Conservation (phyloP, 2,329 filamentous ascomycete genomes). For the Hypoxylon rubiginosum region DNA sequence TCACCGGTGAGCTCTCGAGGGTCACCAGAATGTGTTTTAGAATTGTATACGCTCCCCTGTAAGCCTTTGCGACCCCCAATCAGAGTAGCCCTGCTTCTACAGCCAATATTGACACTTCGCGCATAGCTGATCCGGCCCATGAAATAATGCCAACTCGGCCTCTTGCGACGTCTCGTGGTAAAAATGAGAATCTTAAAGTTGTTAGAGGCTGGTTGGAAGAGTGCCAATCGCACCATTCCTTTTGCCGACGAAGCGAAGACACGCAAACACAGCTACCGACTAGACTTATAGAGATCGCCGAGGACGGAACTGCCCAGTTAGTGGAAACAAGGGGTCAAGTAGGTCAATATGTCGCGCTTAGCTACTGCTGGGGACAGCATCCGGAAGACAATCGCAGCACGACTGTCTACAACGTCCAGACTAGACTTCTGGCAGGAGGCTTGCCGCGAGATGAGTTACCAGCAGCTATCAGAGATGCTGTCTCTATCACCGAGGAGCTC, state of each 20-base stretch:
- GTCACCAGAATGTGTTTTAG: neutral
- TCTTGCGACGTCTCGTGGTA: neutral
- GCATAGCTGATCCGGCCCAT: neutral
- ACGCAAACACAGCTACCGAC: neutral
- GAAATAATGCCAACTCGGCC: neutral
- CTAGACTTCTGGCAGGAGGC: neutral
- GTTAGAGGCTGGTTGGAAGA: neutral
- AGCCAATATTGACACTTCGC: neutral
- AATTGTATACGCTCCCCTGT: neutral
- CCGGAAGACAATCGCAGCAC: neutral
- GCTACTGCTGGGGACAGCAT: slow-evolving; percentile 1
- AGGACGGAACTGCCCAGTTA: neutral
- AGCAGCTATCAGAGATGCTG: neutral
- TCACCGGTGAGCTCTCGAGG: neutral
- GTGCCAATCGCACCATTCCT: neutral
- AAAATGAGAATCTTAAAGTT: neutral
- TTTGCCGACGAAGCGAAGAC: neutral
- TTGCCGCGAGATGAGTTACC: neutral
- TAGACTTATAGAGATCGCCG: neutral
- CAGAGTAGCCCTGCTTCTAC: neutral
- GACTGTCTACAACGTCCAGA: neutral
- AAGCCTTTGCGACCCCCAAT: neutral
- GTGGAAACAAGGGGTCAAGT: neutral
- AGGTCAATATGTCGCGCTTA: neutral
- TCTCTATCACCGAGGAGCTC: neutral